A percentile compares a stretch with the other conserved stretches of the same genome.
These are phyloP conservation scores for Cladophialophora bantiana DNA, from an alignment of 2,329 filamentous ascomycete genomes.

Conservation along the genomic window DNA sequence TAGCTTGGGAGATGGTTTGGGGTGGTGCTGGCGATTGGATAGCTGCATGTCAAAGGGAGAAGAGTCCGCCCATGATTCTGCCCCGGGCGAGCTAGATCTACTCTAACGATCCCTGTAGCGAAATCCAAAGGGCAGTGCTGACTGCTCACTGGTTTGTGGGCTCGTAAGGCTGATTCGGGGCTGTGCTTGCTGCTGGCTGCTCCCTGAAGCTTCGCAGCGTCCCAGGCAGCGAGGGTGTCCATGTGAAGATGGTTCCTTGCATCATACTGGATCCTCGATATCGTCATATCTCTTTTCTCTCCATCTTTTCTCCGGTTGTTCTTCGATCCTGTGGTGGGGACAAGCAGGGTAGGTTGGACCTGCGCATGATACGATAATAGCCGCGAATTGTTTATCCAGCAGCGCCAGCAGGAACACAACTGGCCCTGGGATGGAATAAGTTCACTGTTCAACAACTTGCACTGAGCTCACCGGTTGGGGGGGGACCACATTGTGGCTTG, in stretches of 20 bases:
- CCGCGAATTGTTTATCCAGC: not conserved
- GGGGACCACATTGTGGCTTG: constrained; percentile 16
- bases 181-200: constrained; percentile 18
- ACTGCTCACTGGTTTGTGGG: constrained; percentile 10
- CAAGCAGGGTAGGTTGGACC: not conserved
- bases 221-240: not conserved
- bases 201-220: not conserved
- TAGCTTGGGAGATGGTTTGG: not conserved
- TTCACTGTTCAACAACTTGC: not conserved
- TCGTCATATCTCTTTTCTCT: not conserved
- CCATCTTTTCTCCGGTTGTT: not conserved
- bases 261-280: not conserved
- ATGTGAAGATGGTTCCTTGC: not conserved
- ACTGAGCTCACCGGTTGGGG: constrained; percentile 14
- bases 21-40: constrained; percentile 1
- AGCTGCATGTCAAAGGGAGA: constrained; percentile 16
- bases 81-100: constrained; percentile 10
- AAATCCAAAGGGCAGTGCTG: constrained; percentile 4
- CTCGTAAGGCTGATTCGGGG: constrained; percentile 34
- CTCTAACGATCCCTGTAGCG: constrained; percentile 14
- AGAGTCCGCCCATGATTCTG: constrained; percentile 31
- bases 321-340: not conserved
- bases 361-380: not conserved
- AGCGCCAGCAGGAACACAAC: not conserved
- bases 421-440: not conserved